Percentiles rank a stretch among this genome's conserved stretches.
phyloP scores from a whole-genome alignment of 1,284 basidiomycete species.

The Spongiforma sp. region DNA sequence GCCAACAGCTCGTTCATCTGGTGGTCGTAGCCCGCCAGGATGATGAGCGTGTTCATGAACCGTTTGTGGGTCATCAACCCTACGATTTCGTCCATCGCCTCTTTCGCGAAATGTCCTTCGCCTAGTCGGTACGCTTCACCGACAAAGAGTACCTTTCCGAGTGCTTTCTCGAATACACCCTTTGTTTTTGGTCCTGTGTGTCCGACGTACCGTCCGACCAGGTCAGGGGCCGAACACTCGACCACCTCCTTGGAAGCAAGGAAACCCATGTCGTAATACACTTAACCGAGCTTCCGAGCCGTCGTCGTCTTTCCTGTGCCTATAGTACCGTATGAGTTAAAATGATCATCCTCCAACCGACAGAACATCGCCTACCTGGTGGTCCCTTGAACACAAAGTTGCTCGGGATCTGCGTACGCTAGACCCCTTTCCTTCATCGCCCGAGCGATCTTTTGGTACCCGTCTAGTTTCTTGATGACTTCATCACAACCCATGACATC shows the following conservation, averaged over 20 bases:
- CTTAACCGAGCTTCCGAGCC: conserved; percentile 1
- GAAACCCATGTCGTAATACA: conserved; percentile 12
- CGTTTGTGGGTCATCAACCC: conserved; percentile 60
- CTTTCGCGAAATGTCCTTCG: conserved; percentile 65
- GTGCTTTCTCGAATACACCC: conserved; percentile 40
- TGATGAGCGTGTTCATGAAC: conserved; percentile 62
- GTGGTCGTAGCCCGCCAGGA: conserved; percentile 69
- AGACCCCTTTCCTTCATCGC: conserved; percentile 46
- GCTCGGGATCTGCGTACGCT: conserved; percentile 58
- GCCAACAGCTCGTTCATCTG: conserved; percentile 65
- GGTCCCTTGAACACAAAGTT: conserved; percentile 76
- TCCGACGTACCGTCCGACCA: conserved; percentile 69
- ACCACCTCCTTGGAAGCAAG: conserved; percentile 43
- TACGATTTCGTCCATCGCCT: conserved; percentile 72
- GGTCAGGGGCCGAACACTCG: conserved; percentile 69
- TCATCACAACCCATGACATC: conserved; percentile 65
- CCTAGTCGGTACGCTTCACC: conserved; percentile 68
- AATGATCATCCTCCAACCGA: accelerated
- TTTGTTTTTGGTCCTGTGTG: conserved; percentile 71
- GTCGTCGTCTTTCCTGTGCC: conserved; percentile 49
- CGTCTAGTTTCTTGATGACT: conserved; percentile 51
- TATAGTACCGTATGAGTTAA: conserved; percentile 8
- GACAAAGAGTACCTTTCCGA: conserved; percentile 68
- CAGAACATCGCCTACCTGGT: conserved; percentile 41
- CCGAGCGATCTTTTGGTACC: conserved; percentile 57